These are phyloP conservation scores for Wolfiporia cocos DNA, from an alignment of 1,284 basidiomycete genomes.

Conservation along the genomic window DNA sequence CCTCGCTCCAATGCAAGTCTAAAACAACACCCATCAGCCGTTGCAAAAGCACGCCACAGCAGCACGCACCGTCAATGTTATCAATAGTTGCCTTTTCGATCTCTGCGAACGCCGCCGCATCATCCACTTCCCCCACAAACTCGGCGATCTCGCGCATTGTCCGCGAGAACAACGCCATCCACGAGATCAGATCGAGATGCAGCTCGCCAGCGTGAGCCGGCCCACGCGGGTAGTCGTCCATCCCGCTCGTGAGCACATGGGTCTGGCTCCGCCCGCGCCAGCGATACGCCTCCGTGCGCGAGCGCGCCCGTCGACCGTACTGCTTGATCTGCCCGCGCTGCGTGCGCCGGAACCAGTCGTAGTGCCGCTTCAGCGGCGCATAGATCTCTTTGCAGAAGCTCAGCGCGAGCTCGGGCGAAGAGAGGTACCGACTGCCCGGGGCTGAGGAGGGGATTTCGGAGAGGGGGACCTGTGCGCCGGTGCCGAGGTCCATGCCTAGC, in stretches of 20 bases:
- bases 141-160: conserved; percentile 86
- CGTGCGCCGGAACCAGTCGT: conserved; percentile 92
- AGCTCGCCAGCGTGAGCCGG: conserved; percentile 87
- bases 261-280: conserved; percentile 88
- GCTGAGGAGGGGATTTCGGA: conserved; percentile 16
- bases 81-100: conserved; percentile 76
- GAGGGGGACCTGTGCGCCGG: conserved; percentile 38
- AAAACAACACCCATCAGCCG: no score
- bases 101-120: conserved; percentile 66
- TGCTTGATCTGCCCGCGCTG: conserved; percentile 91
- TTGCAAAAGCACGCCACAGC: no score
- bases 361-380: conserved; percentile 79
- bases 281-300: conserved; percentile 85
- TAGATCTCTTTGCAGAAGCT: conserved; percentile 79
- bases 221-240: conserved; percentile 93
- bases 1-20: conserved; percentile 93
- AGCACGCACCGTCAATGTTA: conserved; percentile 80
- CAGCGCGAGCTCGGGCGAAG: conserved; percentile 54
- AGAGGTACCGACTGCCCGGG: conserved; percentile 43
- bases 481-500: conserved; percentile 55
- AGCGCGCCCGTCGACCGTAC: conserved; percentile 76
- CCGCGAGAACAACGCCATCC: conserved; percentile 91
- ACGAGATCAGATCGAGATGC: conserved; percentile 88
- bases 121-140: conserved; percentile 80
- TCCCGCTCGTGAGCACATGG: conserved; percentile 89